Evolutionary conservation across 2,329 filamentous ascomycete genomes (phyloP), one percentile per base, ranked within the genome.

Genomic region (Aspergillus arachidicola): DNA sequence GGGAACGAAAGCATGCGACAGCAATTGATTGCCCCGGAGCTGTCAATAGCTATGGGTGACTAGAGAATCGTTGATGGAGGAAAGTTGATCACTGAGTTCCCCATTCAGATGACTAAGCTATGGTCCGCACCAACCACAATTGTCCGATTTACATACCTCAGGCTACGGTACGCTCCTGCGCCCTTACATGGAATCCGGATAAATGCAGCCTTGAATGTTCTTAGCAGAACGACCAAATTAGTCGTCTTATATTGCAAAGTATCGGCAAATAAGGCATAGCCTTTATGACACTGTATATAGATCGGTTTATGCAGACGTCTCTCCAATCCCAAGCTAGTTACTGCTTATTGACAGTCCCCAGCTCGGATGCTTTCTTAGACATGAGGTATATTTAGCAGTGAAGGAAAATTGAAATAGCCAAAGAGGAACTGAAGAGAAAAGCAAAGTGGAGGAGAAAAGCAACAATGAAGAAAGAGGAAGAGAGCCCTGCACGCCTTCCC

Each of bases 91-190:
- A 48, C 45, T 59, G 51, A 61, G 59, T 53, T 45, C 28, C 50
- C 23, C 23, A 53, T 54, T 36, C 16, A 30, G 56, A 51, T 76
- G 71, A 76, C 68, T 73, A 68, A 74, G 23, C 48, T 1, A 10
- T 28, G 7, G 23, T 11, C n/a, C 16, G n/a, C 11, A 60, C 58
- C 38, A 53, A 60, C 50, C 34, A 55, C 32, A 36, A 34, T n/a
- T 53, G 58, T 55, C 58, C 58, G 38, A 63, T 55, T 55, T 55
- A 38, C 34, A 55, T 55, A 60, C 58, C 58, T 60, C 16, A 60
- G 58, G 58, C 50, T 23, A 3, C 32, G 9, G 19, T 36, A n/a
- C 46, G 7, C 16, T 51, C 9, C 26, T 28, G n/a, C 14, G 26
- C n/a, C 21, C 28, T 26, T 32, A 21, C 11, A 32, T 19, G 21